These are phyloP conservation scores for Ustilago bromivora DNA, from an alignment of 1,284 basidiomycete genomes.

Conservation along the genomic window DNA sequence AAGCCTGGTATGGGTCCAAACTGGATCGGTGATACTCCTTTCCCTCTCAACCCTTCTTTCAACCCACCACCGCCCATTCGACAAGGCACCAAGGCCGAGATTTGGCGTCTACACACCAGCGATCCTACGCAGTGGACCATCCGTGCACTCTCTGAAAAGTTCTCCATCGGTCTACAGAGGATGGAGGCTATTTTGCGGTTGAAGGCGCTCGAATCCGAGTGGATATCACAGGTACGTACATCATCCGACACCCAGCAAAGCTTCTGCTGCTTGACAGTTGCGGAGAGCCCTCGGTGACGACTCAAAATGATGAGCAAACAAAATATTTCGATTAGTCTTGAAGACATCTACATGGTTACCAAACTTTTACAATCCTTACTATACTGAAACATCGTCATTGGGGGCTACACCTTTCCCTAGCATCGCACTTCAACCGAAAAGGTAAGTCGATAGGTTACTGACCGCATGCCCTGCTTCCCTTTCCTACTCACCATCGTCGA, in stretches of 20 bases:
- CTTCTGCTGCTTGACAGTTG: background rate
- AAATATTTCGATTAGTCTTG: slow-evolving; percentile 68
- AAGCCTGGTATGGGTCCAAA: slow-evolving; percentile 61
- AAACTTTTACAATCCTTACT: slow-evolving; percentile 57
- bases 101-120: slow-evolving; percentile 61
- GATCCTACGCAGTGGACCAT: slow-evolving; percentile 61
- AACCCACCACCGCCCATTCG: slow-evolving; percentile 63
- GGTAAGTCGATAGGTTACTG: slow-evolving; percentile 10
- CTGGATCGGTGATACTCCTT: slow-evolving; percentile 66
- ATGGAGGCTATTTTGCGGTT: slow-evolving; percentile 64
- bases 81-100: slow-evolving; percentile 57
- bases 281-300: slow-evolving; percentile 21
- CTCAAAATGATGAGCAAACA: slow-evolving; percentile 48
- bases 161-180: slow-evolving; percentile 57
- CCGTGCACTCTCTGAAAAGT: slow-evolving; percentile 60
- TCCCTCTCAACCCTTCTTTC: slow-evolving; percentile 68
- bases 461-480: background rate
- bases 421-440: background rate
- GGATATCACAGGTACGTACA: slow-evolving; percentile 57
- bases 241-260: background rate
- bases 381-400: slow-evolving; percentile 43
- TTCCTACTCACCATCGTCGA: background rate
- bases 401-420: slow-evolving; percentile 11
- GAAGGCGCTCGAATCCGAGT: slow-evolving; percentile 65
- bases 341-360: slow-evolving; percentile 64